Percentiles rank a stretch among this genome's conserved stretches.
These are phyloP conservation scores for Ascochyta lentis DNA, from an alignment of 2,329 filamentous ascomycete species.

Conservation along the genomic window DNA sequence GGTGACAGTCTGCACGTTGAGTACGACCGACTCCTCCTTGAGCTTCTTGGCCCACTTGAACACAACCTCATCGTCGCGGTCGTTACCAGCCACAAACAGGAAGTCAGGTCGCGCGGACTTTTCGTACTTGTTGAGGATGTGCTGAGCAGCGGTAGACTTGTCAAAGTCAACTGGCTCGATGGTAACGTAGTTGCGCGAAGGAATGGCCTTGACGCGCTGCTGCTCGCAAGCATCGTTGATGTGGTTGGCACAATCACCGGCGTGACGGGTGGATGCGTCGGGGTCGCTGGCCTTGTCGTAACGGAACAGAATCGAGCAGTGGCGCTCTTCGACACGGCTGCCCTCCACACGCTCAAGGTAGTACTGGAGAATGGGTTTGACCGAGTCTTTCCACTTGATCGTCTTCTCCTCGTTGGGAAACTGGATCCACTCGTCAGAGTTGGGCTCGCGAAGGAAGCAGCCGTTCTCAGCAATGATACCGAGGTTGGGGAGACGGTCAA, in stretches of 20 bases:
- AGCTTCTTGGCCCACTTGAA: slow-evolving; percentile 93
- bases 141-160: slow-evolving; percentile 81
- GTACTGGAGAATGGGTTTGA: slow-evolving; percentile 83
- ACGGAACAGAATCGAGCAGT: slow-evolving; percentile 90
- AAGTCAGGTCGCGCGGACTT: slow-evolving; percentile 68
- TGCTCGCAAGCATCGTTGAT: slow-evolving; percentile 92
- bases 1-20: slow-evolving; percentile 81
- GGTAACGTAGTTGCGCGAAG: slow-evolving; percentile 78
- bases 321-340: slow-evolving; percentile 86
- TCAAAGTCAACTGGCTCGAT: slow-evolving; percentile 88
- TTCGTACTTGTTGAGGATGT: slow-evolving; percentile 66
- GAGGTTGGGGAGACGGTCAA: slow-evolving; percentile 80
- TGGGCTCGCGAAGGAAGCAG: slow-evolving; percentile 80
- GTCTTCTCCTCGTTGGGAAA: slow-evolving; percentile 77
- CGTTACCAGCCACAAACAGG: slow-evolving; percentile 86
- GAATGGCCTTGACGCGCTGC: slow-evolving; percentile 83
- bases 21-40: slow-evolving; percentile 55
- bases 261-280: slow-evolving; percentile 76
- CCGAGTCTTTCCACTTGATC: slow-evolving; percentile 80
- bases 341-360: slow-evolving; percentile 90
- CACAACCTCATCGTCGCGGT: slow-evolving; percentile 90
- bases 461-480: slow-evolving; percentile 95
- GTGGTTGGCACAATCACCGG: slow-evolving; percentile 88
- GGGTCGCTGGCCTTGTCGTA: slow-evolving; percentile 83
- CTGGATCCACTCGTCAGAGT: slow-evolving; percentile 73